These are phyloP conservation scores for Apiotrichum gamsii DNA, from an alignment of 1,284 basidiomycete genomes.

Conservation along the genomic window DNA sequence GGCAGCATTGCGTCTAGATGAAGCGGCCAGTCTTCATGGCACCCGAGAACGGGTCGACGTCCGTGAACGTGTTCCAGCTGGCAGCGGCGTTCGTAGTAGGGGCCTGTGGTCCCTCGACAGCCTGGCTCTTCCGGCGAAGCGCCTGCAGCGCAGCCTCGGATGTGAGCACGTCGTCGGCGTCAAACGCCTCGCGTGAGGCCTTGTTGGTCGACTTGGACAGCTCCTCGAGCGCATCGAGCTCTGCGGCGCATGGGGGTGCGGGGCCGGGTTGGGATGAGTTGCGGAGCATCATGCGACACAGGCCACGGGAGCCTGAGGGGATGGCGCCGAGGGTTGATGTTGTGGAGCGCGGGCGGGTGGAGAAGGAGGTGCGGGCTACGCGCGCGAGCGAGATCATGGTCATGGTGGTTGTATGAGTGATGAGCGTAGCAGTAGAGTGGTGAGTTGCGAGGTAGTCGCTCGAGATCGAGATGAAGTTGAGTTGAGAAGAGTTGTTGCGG, in stretches of 20 bases:
- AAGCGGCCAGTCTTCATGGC: not conserved
- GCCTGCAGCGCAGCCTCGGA: slow-evolving; percentile 10
- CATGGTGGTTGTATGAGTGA: not conserved
- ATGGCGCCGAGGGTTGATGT: not conserved
- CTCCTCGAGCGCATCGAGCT: slow-evolving; percentile 9
- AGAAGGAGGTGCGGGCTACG: not conserved
- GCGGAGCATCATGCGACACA: slow-evolving; percentile 3
- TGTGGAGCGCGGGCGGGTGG: not conserved
- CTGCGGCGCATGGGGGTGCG: not conserved
- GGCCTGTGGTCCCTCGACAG: too few species aligned
- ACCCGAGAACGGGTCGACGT: slow-evolving; percentile 9
- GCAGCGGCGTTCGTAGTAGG: too few species aligned
- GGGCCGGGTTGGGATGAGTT: not conserved
- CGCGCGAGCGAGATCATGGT: not conserved
- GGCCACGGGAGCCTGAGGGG: not conserved
- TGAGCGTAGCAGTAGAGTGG: not conserved
- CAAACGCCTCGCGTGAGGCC: not conserved
- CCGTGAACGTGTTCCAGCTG: slow-evolving; percentile 1
- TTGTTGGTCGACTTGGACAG: slow-evolving; percentile 1
- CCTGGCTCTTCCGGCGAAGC: not conserved
- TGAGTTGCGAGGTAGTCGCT: not conserved
- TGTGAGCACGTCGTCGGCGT: slow-evolving; percentile 4
- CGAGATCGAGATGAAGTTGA: not conserved
- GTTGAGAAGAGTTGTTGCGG: too few species aligned
- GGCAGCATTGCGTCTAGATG: not conserved